These are phyloP conservation scores for Ustilago esculenta DNA, from an alignment of 1,284 basidiomycete genomes.

Conservation along the genomic window DNA sequence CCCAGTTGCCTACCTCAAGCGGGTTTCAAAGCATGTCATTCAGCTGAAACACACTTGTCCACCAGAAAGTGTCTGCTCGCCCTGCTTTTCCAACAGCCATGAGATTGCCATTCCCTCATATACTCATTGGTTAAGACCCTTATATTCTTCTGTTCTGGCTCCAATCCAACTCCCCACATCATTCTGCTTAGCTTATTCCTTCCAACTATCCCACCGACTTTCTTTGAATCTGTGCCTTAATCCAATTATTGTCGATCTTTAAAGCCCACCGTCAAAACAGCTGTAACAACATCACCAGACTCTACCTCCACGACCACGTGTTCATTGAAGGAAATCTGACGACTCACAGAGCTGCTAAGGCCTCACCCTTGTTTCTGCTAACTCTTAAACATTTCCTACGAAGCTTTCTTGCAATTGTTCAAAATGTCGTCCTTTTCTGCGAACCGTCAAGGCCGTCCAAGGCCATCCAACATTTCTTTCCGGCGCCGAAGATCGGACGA, in stretches of 20 bases:
- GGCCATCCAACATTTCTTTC: constrained; percentile 30
- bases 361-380: too few species aligned
- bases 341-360: too few species aligned
- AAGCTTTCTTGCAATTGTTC: background rate
- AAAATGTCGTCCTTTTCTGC: constrained; percentile 36
- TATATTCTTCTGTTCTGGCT: background rate
- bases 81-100: too few species aligned
- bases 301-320: too few species aligned
- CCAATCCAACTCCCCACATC: too few species aligned
- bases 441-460: constrained; percentile 32
- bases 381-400: too few species aligned
- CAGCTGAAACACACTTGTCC: too few species aligned
- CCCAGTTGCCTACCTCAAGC: background rate
- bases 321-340: too few species aligned
- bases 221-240: constrained; percentile 2
- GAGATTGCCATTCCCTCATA: background rate
- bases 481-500: constrained; percentile 29
- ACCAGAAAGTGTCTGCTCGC: too few species aligned
- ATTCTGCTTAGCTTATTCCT: too few species aligned
- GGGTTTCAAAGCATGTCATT: background rate
- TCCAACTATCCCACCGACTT: background rate
- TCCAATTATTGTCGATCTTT: constrained; percentile 9
- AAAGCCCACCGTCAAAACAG: constrained; percentile 8
- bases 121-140: background rate
- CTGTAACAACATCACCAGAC: background rate